These are phyloP conservation scores for Chytriomyces sp. DNA, from an alignment of 192 early-diverging fungal species.

Conservation along the genomic window DNA sequence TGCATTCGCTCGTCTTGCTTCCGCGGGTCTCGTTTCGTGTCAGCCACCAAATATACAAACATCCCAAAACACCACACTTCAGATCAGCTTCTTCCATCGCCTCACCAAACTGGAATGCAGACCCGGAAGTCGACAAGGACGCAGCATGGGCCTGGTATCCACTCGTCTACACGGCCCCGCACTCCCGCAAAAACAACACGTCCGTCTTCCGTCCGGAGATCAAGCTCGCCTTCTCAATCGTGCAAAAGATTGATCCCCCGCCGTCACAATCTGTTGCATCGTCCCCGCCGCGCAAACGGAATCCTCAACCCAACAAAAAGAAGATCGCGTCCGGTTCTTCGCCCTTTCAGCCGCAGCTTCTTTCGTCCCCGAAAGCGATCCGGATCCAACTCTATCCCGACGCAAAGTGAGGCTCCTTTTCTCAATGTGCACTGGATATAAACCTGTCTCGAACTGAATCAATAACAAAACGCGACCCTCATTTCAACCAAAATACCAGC, in stretches of 20 bases:
- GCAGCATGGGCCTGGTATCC: constrained; percentile 41
- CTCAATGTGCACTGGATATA: neutral
- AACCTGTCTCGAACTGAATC: neutral
- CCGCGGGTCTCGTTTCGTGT: too few relatives aligned
- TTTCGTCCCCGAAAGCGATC: constrained; percentile 11
- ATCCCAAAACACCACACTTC: neutral
- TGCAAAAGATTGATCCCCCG: constrained; percentile 2
- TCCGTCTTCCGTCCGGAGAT: constrained; percentile 51
- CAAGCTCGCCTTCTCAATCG: constrained; percentile 53
- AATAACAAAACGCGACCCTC: neutral
- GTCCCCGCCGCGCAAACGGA: too few relatives aligned
- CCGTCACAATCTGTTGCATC: too few relatives aligned
- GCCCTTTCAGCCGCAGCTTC: neutral
- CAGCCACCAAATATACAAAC: neutral
- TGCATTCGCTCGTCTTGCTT: neutral
- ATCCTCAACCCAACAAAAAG: constrained; percentile 1
- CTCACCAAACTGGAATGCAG: constrained; percentile 7
- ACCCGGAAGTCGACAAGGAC: constrained; percentile 26
- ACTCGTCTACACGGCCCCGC: constrained; percentile 23
- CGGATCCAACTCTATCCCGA: constrained; percentile 24
- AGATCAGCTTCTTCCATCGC: constrained; percentile 2
- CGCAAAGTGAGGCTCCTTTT: neutral
- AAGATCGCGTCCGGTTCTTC: neutral
- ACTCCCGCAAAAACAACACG: constrained; percentile 23
- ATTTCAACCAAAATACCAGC: neutral